Percentiles rank a stretch among this genome's conserved stretches.
Conservation (phyloP, 306 rosid species). For the Betula pendula region DNA sequence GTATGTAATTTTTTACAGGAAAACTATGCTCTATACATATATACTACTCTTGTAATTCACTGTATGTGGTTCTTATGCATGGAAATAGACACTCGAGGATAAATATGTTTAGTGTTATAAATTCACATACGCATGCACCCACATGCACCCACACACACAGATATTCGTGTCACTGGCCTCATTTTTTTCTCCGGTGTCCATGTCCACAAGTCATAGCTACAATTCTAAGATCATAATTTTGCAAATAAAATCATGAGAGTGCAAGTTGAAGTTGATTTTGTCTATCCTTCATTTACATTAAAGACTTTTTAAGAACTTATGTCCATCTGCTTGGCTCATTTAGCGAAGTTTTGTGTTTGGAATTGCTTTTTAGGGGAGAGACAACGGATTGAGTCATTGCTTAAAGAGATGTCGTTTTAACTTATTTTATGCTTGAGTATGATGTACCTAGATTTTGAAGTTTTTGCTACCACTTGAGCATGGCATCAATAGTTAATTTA, state of each 20-base stretch:
- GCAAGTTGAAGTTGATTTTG: background rate
- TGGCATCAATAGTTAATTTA: background rate
- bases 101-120: background rate
- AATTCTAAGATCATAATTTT: background rate
- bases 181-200: background rate
- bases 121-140: background rate
- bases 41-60: background rate
- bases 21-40: background rate
- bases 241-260: background rate
- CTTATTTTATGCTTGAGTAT: background rate
- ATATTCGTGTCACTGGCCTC: background rate
- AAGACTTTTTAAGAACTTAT: background rate
- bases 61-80: background rate
- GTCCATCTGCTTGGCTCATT: background rate
- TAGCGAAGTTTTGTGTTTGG: background rate
- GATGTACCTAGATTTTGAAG: too few relatives aligned
- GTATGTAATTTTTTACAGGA: background rate
- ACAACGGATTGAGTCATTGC: background rate
- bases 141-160: background rate
- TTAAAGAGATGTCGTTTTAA: background rate
- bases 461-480: background rate
- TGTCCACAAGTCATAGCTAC: background rate
- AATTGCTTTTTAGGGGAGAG: background rate
- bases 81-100: background rate
- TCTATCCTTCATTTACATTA: background rate